A percentile compares a stretch with the other conserved stretches of the same genome.
These are phyloP conservation scores for Phytophthora megakarya DNA, from an alignment of 352 stramenopile species.

Conservation along the genomic window DNA sequence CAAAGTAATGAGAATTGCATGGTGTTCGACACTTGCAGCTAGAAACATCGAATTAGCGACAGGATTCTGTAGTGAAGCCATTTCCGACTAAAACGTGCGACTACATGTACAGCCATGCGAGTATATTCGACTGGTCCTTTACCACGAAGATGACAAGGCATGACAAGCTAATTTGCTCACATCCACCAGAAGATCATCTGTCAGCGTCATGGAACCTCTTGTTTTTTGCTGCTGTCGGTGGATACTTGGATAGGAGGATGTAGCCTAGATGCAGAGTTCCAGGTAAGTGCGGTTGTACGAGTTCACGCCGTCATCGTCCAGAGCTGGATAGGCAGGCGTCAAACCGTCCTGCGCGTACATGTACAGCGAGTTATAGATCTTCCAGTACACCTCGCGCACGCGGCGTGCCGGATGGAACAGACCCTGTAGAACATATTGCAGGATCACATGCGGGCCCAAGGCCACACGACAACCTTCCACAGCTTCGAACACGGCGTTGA, in stretches of 20 bases:
- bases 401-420: constrained; percentile 98
- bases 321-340: constrained; percentile 95
- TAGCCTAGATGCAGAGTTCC: constrained; percentile 80
- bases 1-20: constrained; percentile 14
- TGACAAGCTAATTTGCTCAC: neutral
- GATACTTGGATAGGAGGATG: constrained; percentile 8
- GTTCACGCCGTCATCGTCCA: constrained; percentile 96
- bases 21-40: constrained; percentile 5
- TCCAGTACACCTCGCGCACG: constrained; percentile 99
- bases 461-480: constrained; percentile 97
- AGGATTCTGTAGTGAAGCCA: constrained; percentile 13
- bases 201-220: neutral
- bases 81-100: neutral
- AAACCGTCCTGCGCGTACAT: constrained; percentile 98
- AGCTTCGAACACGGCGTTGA: constrained; percentile 98
- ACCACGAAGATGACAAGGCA: constrained; percentile 13
- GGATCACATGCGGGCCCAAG: constrained; percentile 95
- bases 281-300: constrained; percentile 95
- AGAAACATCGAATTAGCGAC: constrained; percentile 8
- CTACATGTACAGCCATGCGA: neutral
- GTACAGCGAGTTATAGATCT: constrained; percentile 99
- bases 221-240: constrained; percentile 3
- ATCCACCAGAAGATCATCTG: constrained; percentile 19
- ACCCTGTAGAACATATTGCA: constrained; percentile 98
- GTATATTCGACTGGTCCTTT: constrained; percentile 34